These are phyloP conservation scores for Magnaporthales sp. DNA, from an alignment of 2,329 filamentous ascomycete species.

Conservation along the genomic window DNA sequence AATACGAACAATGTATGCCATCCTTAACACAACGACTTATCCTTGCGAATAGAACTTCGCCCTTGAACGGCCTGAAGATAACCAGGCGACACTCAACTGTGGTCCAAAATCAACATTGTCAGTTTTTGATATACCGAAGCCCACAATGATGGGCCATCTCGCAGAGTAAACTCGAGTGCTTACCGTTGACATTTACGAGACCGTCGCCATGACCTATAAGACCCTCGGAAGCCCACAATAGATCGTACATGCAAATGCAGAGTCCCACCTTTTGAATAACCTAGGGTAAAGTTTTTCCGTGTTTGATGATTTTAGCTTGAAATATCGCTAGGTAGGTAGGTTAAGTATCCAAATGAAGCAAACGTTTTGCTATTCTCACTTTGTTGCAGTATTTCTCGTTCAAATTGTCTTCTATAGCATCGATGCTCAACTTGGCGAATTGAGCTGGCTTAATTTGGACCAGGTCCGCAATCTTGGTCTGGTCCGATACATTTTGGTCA, in stretches of 20 bases:
- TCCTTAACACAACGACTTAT: conserved; percentile 56
- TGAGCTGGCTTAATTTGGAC: conserved; percentile 87
- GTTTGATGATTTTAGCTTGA: neutral
- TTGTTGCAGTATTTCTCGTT: conserved; percentile 96
- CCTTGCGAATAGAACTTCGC: conserved; percentile 78
- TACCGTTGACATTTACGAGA: conserved; percentile 89
- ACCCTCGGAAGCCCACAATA: conserved; percentile 83
- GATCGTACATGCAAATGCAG: conserved; percentile 87
- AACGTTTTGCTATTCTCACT: conserved; percentile 28
- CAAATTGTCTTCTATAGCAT: conserved; percentile 92
- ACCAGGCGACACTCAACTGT: conserved; percentile 81
- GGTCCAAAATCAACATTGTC: conserved; percentile 10
- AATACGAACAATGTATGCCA: conserved; percentile 14
- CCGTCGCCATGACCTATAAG: conserved; percentile 89
- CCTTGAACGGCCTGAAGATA: conserved; percentile 93
- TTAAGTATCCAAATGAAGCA: neutral
- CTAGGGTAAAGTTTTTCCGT: conserved; percentile 24
- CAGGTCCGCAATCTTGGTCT: conserved; percentile 92
- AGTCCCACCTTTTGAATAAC: conserved; percentile 91
- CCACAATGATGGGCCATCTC: neutral
- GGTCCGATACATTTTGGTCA: neutral
- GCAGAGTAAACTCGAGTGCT: conserved; percentile 9
- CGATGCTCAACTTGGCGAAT: conserved; percentile 72
- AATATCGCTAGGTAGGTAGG: neutral
- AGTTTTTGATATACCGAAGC: neutral